A percentile compares a stretch with the other conserved stretches of the same genome.
Conservation (phyloP, 1,284 basidiomycete species). For the Rhodotorula sp. region DNA sequence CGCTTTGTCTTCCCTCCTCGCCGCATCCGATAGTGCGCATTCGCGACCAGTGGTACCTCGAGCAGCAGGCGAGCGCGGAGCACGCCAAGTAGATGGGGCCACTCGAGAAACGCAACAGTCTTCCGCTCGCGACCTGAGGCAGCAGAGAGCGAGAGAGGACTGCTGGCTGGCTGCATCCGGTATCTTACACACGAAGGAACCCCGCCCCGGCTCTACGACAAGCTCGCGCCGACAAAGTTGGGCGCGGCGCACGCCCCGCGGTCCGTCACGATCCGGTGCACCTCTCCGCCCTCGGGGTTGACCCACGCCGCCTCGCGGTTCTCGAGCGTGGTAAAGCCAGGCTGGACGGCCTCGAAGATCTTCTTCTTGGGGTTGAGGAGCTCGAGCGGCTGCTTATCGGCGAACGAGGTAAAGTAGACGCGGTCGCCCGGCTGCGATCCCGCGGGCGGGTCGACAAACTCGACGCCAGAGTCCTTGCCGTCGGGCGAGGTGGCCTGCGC, state of each 20-base stretch:
- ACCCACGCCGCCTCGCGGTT: constrained; percentile 86
- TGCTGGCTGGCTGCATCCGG: background rate
- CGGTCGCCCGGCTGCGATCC: constrained; percentile 84
- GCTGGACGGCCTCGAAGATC: constrained; percentile 92
- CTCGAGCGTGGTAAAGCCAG: constrained; percentile 81
- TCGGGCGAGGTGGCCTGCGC: constrained; percentile 68
- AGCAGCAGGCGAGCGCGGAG: background rate
- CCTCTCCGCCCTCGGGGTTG: constrained; percentile 68
- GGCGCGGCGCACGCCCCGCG: constrained; percentile 79
- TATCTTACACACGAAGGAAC: background rate
- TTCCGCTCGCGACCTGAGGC: background rate
- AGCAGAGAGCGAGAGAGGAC: background rate
- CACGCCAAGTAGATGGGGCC: background rate
- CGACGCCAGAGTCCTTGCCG: constrained; percentile 76
- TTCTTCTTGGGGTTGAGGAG: constrained; percentile 97
- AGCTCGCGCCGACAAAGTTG: constrained; percentile 76
- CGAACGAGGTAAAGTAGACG: constrained; percentile 83
- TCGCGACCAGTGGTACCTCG: constrained; percentile 21
- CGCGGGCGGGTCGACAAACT: constrained; percentile 83
- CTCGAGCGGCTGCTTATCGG: constrained; percentile 42
- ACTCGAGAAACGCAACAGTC: background rate
- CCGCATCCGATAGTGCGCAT: background rate
- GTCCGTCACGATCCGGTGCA: constrained; percentile 81
- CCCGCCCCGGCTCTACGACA: constrained; percentile 63
- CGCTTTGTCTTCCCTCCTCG: background rate